Conservation (phyloP, 805 yeast genomes). For the Saccharomycopsis schoenii region DNA sequence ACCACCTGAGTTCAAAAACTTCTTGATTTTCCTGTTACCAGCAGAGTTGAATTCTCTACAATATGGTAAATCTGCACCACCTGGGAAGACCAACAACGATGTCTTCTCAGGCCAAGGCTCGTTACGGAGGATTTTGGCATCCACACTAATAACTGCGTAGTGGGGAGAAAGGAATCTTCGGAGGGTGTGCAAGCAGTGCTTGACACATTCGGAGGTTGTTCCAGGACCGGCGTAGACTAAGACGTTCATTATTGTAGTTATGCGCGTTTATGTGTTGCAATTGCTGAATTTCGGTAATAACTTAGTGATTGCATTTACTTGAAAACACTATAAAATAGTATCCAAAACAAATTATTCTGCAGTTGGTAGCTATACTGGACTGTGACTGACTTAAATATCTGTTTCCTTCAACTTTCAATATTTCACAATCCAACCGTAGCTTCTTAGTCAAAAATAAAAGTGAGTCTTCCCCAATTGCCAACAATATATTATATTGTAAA, state of each 20-base stretch:
- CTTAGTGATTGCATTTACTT: too few relatives aligned
- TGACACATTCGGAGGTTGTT: slow-evolving; percentile 77
- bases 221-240: slow-evolving; percentile 74
- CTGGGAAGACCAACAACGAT: slow-evolving; percentile 76
- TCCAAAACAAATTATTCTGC: too few relatives aligned
- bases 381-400: too few relatives aligned
- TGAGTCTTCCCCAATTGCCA: too few relatives aligned
- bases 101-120: slow-evolving; percentile 91
- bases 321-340: too few relatives aligned
- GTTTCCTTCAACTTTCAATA: too few relatives aligned
- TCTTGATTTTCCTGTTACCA: slow-evolving; percentile 50
- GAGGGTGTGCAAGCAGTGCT: slow-evolving; percentile 71
- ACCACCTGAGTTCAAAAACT: slow-evolving; percentile 74
- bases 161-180: slow-evolving; percentile 70
- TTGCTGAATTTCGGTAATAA: too few relatives aligned
- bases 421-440: too few relatives aligned
- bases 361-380: too few relatives aligned
- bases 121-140: slow-evolving; percentile 46
- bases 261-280: too few relatives aligned
- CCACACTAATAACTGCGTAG: slow-evolving; percentile 75
- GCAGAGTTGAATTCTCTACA: slow-evolving; percentile 63
- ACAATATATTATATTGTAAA: too few relatives aligned
- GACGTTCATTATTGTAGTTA: slow-evolving; percentile 48
- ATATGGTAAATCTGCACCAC: slow-evolving; percentile 92
- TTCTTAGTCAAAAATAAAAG: too few relatives aligned